phyloP scores from a whole-genome alignment of 495 filamentous ascomycete genomes.

The Aeminium ludgeri region DNA sequence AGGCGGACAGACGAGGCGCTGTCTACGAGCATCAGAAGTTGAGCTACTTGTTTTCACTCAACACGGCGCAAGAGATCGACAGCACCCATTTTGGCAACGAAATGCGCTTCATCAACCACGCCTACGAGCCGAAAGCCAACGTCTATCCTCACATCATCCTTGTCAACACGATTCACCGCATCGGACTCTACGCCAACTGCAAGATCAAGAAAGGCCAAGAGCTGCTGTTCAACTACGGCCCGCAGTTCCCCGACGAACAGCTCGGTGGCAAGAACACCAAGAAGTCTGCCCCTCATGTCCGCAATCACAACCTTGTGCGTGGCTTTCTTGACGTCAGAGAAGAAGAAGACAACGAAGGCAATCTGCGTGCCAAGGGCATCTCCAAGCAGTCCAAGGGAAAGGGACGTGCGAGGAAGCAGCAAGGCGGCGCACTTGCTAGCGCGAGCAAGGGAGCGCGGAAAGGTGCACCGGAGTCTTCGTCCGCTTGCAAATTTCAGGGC shows the following conservation, averaged over 20 bases:
- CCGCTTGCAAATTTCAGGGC: neutral
- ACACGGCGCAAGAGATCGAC: conserved; percentile 32
- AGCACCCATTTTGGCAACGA: conserved; percentile 33
- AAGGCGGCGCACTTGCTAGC: neutral
- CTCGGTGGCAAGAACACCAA: conserved; percentile 7
- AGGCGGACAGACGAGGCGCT: conserved; percentile 46
- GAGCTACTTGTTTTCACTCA: conserved; percentile 48
- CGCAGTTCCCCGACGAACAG: conserved; percentile 8
- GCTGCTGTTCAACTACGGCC: conserved; percentile 49
- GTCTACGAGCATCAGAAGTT: conserved; percentile 44
- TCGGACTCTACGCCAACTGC: conserved; percentile 45
- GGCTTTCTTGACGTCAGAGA: conserved; percentile 1
- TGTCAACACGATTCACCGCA: conserved; percentile 48
- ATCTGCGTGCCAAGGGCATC: neutral
- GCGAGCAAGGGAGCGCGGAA: neutral
- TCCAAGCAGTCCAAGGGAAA: conserved; percentile 1
- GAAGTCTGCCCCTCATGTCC: conserved; percentile 3
- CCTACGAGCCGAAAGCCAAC: conserved; percentile 30
- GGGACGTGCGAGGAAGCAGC: neutral
- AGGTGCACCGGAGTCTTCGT: neutral
- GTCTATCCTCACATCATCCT: conserved; percentile 42
- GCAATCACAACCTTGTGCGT: neutral
- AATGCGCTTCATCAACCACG: conserved; percentile 54
- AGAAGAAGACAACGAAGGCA: conserved; percentile 4
- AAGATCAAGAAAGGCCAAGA: conserved; percentile 48